phyloP scores from a whole-genome alignment of 1,284 basidiomycete species.

The Golubevia pallescens region DNA sequence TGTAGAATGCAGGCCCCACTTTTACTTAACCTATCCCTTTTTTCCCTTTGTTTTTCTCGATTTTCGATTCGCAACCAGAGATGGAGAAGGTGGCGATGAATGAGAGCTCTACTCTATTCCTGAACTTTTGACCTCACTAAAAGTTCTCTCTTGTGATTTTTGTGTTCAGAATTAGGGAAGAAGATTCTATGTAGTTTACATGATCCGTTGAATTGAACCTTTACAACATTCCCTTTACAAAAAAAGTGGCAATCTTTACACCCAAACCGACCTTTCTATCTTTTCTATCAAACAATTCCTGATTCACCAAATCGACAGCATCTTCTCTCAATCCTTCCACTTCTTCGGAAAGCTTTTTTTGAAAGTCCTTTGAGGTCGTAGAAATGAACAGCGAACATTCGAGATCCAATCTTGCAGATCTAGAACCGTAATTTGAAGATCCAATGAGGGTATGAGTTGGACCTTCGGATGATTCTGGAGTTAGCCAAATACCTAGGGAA shows the following conservation, averaged over 20 bases:
- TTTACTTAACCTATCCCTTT: too few species aligned
- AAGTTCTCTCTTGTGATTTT: too few species aligned
- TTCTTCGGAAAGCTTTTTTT: slow-evolving; percentile 66
- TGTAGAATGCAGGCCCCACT: too few species aligned
- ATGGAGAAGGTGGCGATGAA: too few species aligned
- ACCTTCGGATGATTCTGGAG: slow-evolving; percentile 9
- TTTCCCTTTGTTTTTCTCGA: too few species aligned
- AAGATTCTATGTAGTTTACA: too few species aligned
- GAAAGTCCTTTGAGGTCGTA: slow-evolving; percentile 69
- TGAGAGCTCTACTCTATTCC: too few species aligned
- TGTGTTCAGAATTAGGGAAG: too few species aligned
- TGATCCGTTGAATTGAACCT: too few species aligned
- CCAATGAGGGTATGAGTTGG: slow-evolving; percentile 84
- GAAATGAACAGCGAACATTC: slow-evolving; percentile 88
- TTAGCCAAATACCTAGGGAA: slow-evolving; percentile 62
- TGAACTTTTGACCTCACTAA: too few species aligned
- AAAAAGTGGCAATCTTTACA: slow-evolving; percentile 48
- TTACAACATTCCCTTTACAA: slow-evolving; percentile 51
- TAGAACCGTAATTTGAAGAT: slow-evolving; percentile 91
- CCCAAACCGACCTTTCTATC: slow-evolving; percentile 75
- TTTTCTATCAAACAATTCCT: slow-evolving; percentile 66
- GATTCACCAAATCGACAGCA: slow-evolving; percentile 66
- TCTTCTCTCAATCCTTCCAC: slow-evolving; percentile 66
- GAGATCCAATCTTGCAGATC: slow-evolving; percentile 87
- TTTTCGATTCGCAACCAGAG: too few species aligned